Evolutionary conservation across 192 early-diverging fungal genomes (phyloP), one percentile per base, ranked within the genome.

Genomic region (Mortierella alpina): DNA sequence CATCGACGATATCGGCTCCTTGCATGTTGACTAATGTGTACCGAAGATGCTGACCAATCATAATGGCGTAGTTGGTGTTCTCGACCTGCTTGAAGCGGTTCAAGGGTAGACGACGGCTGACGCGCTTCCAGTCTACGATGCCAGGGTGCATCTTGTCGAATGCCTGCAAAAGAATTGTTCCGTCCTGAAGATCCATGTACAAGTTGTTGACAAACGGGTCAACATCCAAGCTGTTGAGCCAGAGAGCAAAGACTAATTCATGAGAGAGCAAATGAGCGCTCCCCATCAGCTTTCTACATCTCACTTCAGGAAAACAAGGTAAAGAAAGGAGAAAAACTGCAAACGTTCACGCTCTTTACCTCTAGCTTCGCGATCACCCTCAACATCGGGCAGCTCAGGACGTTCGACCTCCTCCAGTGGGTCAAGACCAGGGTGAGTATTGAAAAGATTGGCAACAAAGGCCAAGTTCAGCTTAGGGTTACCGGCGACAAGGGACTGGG

Each of bases 391-490:
- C 60, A 99, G 87, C 73, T 96, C 93, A 54, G 96, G 96, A 67
- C 91, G 92, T 68, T 99, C 98, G 61, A 91, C 91, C 75, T 98
- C 95, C 52, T 91, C 89, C 63, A 99, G 90, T 70, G 95, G 94
- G 66, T 90, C 96, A 44, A 99, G 85, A 63, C 97, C 95, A 59
- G 98, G 98, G 83, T 97, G 93, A 48, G 91, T 98, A 89, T 99
- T 99, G 89, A 99, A 99, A 68, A 99, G 84, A 77, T 97, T 90
- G 46, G 98, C 98, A 55, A 98, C 96, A 83, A 98, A 98, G n/a
- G 98, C 98, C 85, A 99, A 91, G 86, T 99, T 99, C 60, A 99
- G 92, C 86, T 96, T 99, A 23, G 93, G 89, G 87, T 99, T 99
- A 46, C 98, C 98, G 72, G 91, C 94, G 61, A 97, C 94, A 41